Evolutionary conservation across 495 filamentous ascomycete genomes (phyloP), one percentile per base, ranked within the genome.

Genomic region (Penicillium riverlandense): DNA sequence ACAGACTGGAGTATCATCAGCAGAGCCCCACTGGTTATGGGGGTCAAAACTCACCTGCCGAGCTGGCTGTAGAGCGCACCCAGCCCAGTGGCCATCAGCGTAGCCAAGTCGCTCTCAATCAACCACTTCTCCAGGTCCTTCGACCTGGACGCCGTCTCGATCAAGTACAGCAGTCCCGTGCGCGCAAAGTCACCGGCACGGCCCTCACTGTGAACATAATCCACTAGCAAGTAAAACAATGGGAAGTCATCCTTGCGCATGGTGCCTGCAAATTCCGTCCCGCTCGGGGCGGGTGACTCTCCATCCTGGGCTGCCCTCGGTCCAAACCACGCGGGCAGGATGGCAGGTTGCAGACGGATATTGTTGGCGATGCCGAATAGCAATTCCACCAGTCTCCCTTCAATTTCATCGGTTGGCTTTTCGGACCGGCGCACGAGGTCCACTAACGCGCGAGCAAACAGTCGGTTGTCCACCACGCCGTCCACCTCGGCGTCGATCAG

Each of bases 21-120:
- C 22, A 22, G 22, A 4, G 22, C 4, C 22, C 2, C 22, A 22
- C 22, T 22, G 22, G 22, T 22, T 22, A 6, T 22, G 0, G 22
- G 22, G 6, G 6, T 22, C 22, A 22, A 22, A 10, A 54, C 66
- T 57, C 49, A 82, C 82, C 81, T 83, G 66, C 90, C 96, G 43
- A 99, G 75, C 58, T 96, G 94, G 57, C 92, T 96, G 65, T 99
- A 99, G 40, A 97, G 69, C 37, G 92, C 92, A 28, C 94, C 94
- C 29, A 99, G 65, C 7, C 94, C 92, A 8, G 87, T 96, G 11
- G 92, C 92, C 92, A 99, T 96, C 44, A 97, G 62, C 0, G 94
- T 96, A 2, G 94, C 90, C 33, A 99, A 74, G 60, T 99, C 94
- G 60, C 91, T 96, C 57, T 95, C 88, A 37, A 97, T 88, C 38